Evolutionary conservation across 2,329 filamentous ascomycete genomes (phyloP).

Genomic region (Botrytis aclada): DNA sequence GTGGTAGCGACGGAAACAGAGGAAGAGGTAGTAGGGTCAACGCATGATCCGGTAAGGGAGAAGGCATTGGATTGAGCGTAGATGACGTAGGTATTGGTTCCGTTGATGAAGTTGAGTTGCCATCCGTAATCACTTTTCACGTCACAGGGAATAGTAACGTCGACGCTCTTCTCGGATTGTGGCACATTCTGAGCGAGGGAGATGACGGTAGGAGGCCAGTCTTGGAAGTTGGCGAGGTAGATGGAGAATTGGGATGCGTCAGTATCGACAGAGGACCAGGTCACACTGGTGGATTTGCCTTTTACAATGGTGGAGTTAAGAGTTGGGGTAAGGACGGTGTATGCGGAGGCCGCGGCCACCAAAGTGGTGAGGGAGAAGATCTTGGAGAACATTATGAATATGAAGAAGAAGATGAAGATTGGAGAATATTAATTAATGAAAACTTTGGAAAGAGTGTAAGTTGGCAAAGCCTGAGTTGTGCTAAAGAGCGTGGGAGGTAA

Average conservation of each 20-base stretch:
- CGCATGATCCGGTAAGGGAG: conserved; percentile 13
- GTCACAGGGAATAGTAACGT: conserved; percentile 10
- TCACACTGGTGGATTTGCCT: conserved; percentile 11
- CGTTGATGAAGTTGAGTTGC: conserved; percentile 21
- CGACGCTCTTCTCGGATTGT: background rate
- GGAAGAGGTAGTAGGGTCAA: conserved; percentile 9
- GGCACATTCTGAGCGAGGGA: conserved; percentile 19
- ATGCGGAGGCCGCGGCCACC: conserved; percentile 5
- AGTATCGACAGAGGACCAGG: conserved; percentile 9
- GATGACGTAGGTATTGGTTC: conserved; percentile 19
- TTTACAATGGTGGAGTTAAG: conserved; percentile 13
- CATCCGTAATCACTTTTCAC: conserved; percentile 11
- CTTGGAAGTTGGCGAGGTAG: conserved; percentile 19
- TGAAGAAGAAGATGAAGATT: background rate
- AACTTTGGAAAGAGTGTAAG: conserved; percentile 13
- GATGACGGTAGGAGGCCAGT: conserved; percentile 15
- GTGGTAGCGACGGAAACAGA: background rate
- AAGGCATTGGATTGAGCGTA: conserved; percentile 12
- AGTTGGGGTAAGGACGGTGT: conserved; percentile 10
- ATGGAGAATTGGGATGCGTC: conserved; percentile 15
- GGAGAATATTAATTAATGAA: background rate
- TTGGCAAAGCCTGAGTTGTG: conserved; percentile 9
- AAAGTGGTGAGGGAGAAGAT: conserved; percentile 10
- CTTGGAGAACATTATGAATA: conserved; percentile 16
- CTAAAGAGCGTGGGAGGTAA: conserved; percentile 7